Conservation (phyloP, 2,329 filamentous ascomycete genomes). For the Ilyonectria robusta region DNA sequence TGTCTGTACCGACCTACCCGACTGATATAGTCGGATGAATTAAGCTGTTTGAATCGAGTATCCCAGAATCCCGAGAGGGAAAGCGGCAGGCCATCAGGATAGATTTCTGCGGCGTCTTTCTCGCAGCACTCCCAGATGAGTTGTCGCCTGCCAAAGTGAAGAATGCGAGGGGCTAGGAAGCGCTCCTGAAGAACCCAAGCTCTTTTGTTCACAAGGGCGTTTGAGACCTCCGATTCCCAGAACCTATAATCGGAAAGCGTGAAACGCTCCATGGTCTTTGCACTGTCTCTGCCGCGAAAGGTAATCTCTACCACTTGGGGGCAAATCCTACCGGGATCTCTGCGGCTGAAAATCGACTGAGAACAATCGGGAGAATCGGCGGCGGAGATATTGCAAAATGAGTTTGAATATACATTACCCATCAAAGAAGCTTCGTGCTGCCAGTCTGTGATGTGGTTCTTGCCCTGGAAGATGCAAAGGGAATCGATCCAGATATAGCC, state of each 20-base stretch:
- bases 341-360: constrained; percentile 10
- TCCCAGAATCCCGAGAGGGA: neutral
- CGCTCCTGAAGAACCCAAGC: constrained; percentile 25
- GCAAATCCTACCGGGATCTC: neutral
- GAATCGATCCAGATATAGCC: constrained; percentile 22
- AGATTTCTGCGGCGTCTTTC: constrained; percentile 7
- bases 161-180: constrained; percentile 8
- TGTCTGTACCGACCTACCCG: neutral
- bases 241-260: neutral
- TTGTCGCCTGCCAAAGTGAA: constrained; percentile 21
- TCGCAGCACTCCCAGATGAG: constrained; percentile 23
- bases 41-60: neutral
- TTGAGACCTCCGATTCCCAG: constrained; percentile 1
- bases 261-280: neutral
- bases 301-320: constrained; percentile 6
- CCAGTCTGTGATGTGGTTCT: constrained; percentile 1
- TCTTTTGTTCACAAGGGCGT: constrained; percentile 9
- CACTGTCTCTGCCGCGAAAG: neutral
- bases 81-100: neutral
- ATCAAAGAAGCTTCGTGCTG: constrained; percentile 1
- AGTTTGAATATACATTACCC: constrained; percentile 12
- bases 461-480: constrained; percentile 18
- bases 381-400: constrained; percentile 24
- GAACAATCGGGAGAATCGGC: constrained; percentile 6
- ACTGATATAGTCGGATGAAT: neutral